Conservation (phyloP, 495 filamentous ascomycete genomes). For the Elasticomyces elasticus region DNA sequence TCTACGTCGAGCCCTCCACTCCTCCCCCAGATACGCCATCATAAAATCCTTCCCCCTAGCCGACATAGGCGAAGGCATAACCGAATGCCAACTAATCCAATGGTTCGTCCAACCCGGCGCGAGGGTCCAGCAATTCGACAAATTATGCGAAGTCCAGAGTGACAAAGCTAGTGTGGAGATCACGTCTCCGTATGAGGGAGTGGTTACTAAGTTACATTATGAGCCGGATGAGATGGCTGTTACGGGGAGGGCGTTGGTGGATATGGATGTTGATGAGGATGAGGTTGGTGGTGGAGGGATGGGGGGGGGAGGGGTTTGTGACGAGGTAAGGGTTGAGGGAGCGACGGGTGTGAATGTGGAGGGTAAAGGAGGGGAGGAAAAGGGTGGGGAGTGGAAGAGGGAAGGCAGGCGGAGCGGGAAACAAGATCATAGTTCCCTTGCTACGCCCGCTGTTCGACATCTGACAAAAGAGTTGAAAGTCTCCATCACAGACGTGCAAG, state of each 20-base stretch:
- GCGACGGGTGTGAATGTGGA: constrained; percentile 2
- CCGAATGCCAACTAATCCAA: constrained; percentile 97
- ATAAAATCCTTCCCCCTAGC: constrained; percentile 84
- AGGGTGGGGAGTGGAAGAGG: not conserved
- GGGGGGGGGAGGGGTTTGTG: too few relatives aligned
- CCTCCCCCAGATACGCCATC: constrained; percentile 44
- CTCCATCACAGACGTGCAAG: constrained; percentile 63
- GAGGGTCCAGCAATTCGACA: constrained; percentile 94
- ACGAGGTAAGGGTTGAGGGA: constrained; percentile 29
- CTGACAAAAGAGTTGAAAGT: constrained; percentile 67
- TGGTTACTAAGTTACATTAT: constrained; percentile 94
- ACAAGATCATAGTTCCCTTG: constrained; percentile 52
- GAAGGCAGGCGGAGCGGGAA: not conserved
- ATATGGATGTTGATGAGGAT: constrained; percentile 54
- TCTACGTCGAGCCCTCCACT: constrained; percentile 44
- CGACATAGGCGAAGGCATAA: constrained; percentile 97
- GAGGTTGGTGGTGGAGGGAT: constrained; percentile 26
- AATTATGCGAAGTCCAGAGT: constrained; percentile 92
- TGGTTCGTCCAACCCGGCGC: constrained; percentile 98
- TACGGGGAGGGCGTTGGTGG: constrained; percentile 73
- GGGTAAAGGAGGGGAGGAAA: not conserved
- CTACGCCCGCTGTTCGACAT: constrained; percentile 88
- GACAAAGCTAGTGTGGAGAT: constrained; percentile 99
- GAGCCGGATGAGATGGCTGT: constrained; percentile 92
- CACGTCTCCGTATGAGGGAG: constrained; percentile 84